Percentiles rank a stretch among this genome's conserved stretches.
These are phyloP conservation scores for Iberis amara DNA, from an alignment of 441 rosid species.

Conservation along the genomic window DNA sequence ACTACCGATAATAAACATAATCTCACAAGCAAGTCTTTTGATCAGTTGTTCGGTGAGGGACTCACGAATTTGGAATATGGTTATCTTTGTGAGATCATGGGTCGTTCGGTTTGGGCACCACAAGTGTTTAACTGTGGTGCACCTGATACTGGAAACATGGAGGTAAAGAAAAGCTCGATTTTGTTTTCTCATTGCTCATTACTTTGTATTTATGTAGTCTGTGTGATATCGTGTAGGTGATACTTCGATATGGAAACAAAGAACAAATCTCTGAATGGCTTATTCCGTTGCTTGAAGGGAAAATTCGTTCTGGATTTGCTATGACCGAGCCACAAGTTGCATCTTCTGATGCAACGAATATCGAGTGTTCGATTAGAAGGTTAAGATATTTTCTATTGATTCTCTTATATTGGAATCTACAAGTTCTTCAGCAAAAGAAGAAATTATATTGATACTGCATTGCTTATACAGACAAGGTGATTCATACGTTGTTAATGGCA, in stretches of 20 bases:
- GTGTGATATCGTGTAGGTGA: conserved; percentile 47
- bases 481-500: conserved; percentile 79
- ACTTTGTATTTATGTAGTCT: too few relatives aligned
- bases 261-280: conserved; percentile 91
- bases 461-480: conserved; percentile 59
- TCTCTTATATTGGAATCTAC: conserved; percentile 8
- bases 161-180: conserved; percentile 42
- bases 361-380: conserved; percentile 93
- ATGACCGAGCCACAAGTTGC: conserved; percentile 99
- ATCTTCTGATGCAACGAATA: conserved; percentile 96
- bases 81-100: conserved; percentile 95
- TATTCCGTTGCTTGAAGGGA: conserved; percentile 85
- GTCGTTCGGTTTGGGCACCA: conserved; percentile 91
- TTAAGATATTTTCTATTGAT: conserved; percentile 23
- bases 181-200: conserved; percentile 13
- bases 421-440: too few relatives aligned
- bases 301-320: conserved; percentile 95
- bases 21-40: conserved; percentile 28
- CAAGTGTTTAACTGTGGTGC: conserved; percentile 96
- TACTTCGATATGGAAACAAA: conserved; percentile 83
- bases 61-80: conserved; percentile 96
- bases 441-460: background rate
- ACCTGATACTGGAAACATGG: conserved; percentile 99
- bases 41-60: conserved; percentile 74
- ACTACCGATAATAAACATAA: conserved; percentile 35